Evolutionary conservation across 179 eudicot genomes (phyloP).

Genomic region (Vitellaria paradoxa): DNA sequence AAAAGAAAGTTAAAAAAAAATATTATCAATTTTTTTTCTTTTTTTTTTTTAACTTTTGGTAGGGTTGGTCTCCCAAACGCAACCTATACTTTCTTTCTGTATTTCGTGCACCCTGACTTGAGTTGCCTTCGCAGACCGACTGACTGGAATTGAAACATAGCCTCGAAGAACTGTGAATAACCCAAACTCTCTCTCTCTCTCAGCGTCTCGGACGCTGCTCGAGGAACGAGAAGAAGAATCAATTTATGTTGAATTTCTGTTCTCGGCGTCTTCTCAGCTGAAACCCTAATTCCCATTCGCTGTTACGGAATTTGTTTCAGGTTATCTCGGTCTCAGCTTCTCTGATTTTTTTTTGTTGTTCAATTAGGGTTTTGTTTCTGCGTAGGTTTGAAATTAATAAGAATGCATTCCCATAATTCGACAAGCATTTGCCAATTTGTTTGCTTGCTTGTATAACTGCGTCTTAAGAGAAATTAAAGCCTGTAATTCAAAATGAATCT

Average conservation of each 20-base stretch:
- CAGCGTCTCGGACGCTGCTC: neutral
- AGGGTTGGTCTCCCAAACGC: too few species aligned
- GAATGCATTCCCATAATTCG: neutral
- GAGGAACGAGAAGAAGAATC: neutral
- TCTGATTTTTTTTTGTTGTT: neutral
- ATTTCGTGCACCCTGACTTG: too few species aligned
- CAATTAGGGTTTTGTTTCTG: neutral
- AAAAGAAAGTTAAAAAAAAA: too few species aligned
- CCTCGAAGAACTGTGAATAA: neutral
- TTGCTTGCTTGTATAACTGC: neutral
- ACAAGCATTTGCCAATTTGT: neutral
- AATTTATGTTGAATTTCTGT: neutral
- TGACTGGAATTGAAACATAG: neutral
- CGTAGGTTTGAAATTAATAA: neutral
- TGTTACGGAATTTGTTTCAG: neutral
- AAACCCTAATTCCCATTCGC: conserved; percentile 7
- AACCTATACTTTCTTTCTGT: too few species aligned
- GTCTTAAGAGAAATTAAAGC: neutral
- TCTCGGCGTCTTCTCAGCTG: neutral
- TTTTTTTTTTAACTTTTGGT: too few species aligned
- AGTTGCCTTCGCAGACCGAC: neutral
- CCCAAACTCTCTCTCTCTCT: neutral
- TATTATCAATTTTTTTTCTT: too few species aligned
- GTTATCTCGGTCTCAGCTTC: conserved; percentile 5
- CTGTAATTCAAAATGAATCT: neutral